phyloP scores from a whole-genome alignment of 179 eudicot genomes.

The Silene noctiflora region DNA sequence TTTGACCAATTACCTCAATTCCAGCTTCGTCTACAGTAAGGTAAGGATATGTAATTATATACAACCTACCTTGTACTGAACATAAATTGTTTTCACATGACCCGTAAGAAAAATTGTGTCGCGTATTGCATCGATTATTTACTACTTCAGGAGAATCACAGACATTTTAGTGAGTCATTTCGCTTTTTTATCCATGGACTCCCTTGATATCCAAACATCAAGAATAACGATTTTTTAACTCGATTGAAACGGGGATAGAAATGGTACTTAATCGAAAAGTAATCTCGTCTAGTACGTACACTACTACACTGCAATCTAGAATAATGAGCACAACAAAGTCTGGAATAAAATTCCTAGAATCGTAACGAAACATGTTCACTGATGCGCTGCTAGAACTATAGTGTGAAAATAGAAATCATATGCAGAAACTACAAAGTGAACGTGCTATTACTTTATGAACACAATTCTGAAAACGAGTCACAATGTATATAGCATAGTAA shows the following conservation, averaged over 20 bases:
- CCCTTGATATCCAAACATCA: background rate
- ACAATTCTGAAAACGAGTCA: background rate
- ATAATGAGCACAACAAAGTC: background rate
- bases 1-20: no score
- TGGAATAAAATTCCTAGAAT: background rate
- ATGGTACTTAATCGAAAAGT: background rate
- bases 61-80: no score
- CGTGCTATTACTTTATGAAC: background rate
- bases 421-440: background rate
- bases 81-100: background rate
- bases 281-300: background rate
- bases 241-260: no score
- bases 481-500: background rate
- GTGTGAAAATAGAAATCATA: constrained; percentile 5
- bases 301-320: background rate
- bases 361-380: background rate
- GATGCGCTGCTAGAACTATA: background rate
- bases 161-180: background rate
- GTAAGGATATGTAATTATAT: no score
- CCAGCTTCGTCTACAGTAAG: no score
- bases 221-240: no score
- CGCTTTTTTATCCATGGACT: background rate
- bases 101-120: background rate
- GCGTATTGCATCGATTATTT: background rate
- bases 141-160: background rate